These are phyloP conservation scores for Trichoderma reesei DNA, from an alignment of 495 filamentous ascomycete genomes.

Conservation along the genomic window DNA sequence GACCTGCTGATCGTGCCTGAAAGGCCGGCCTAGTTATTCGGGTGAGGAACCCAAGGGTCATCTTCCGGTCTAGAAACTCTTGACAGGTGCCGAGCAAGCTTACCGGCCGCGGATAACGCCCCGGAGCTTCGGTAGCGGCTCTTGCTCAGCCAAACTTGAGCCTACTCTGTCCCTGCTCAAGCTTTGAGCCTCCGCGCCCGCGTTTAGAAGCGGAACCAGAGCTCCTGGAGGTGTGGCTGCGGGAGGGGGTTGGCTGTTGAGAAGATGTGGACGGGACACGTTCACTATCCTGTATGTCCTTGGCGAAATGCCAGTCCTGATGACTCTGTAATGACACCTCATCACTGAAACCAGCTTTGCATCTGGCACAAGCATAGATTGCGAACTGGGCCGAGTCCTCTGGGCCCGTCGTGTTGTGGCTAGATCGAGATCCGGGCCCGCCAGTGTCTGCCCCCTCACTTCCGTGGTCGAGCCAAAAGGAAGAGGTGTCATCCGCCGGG, in stretches of 20 bases:
- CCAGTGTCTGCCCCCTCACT: neutral
- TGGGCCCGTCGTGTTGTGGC: neutral
- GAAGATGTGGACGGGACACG: slow-evolving; percentile 36
- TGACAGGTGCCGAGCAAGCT: neutral
- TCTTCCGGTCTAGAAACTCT: too few relatives aligned
- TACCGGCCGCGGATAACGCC: neutral
- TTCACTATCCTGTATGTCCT: slow-evolving; percentile 62
- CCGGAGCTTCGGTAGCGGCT: neutral
- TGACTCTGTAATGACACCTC: slow-evolving; percentile 61
- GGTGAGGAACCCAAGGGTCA: too few relatives aligned
- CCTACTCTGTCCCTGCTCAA: slow-evolving; percentile 69
- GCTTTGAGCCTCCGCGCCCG: slow-evolving; percentile 18
- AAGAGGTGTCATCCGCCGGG: neutral
- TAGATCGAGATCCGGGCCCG: neutral
- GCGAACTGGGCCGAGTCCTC: neutral
- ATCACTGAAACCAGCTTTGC: slow-evolving; percentile 46
- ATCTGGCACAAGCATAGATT: slow-evolving; percentile 53
- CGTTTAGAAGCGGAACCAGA: slow-evolving; percentile 15
- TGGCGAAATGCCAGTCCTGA: slow-evolving; percentile 93
- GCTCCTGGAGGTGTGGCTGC: slow-evolving; percentile 10
- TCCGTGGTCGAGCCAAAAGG: neutral
- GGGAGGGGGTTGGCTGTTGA: slow-evolving; percentile 23
- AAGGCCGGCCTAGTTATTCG: too few relatives aligned
- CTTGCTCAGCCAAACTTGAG: slow-evolving; percentile 56
- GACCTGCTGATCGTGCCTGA: slow-evolving; percentile 1